Evolutionary conservation across 2,329 filamentous ascomycete genomes (phyloP).

Genomic region (Alternaria longipes): DNA sequence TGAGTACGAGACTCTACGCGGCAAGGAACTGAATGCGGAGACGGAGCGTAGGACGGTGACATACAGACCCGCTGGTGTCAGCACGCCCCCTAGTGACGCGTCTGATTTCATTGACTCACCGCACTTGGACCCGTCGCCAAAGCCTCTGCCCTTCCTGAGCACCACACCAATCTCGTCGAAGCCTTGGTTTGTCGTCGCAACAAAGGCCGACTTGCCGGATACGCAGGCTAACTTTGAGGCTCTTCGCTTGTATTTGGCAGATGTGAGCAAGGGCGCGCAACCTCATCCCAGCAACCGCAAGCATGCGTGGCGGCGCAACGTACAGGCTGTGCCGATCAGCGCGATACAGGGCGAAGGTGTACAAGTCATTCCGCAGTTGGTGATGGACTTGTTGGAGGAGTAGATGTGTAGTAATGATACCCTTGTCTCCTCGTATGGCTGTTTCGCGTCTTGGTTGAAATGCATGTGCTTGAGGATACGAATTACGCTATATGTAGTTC

Average conservation of each 20-base stretch:
- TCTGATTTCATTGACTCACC: constrained; percentile 33
- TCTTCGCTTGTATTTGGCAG: constrained; percentile 75
- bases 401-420: constrained; percentile 24
- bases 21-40: constrained; percentile 73
- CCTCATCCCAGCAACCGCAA: constrained; percentile 76
- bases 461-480: not conserved
- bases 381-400: constrained; percentile 68
- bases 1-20: constrained; percentile 83
- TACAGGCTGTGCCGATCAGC: constrained; percentile 82
- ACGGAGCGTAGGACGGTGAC: constrained; percentile 69
- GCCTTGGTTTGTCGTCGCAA: constrained; percentile 95
- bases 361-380: constrained; percentile 76
- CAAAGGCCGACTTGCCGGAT: constrained; percentile 83
- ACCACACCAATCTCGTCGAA: constrained; percentile 85
- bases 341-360: constrained; percentile 89
- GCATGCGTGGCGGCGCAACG: constrained; percentile 67
- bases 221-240: constrained; percentile 80
- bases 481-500: not conserved
- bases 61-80: constrained; percentile 51
- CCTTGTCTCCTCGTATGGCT: constrained; percentile 5
- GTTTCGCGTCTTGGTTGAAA: not conserved
- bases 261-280: constrained; percentile 68
- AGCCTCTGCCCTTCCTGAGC: constrained; percentile 57
- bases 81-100: constrained; percentile 21
- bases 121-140: constrained; percentile 33